Percentiles rank a stretch among this genome's conserved stretches.
phyloP scores from a whole-genome alignment of 108 stramenopile species.

The Aurantiochytrium sp. region DNA sequence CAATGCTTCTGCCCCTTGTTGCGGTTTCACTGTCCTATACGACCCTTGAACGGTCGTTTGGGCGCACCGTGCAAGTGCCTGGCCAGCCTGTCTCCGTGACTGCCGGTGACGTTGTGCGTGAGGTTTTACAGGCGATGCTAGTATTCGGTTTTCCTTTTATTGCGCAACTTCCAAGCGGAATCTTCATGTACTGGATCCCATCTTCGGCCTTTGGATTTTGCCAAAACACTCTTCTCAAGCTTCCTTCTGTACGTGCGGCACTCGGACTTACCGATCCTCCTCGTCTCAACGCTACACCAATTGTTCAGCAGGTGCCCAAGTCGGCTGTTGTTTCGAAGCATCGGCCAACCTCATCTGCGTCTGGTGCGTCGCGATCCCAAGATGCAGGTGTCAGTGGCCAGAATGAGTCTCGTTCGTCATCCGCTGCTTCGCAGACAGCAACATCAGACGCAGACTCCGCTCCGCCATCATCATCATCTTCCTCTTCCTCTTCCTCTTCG shows the following conservation, averaged over 20 bases:
- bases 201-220: neutral
- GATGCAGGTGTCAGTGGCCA: neutral
- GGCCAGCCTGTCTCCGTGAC: neutral
- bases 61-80: neutral
- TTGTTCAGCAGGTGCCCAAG: neutral
- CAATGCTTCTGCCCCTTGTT: neutral
- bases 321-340: neutral
- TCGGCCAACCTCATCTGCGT: neutral
- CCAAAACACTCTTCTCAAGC: neutral
- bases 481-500: neutral
- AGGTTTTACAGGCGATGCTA: neutral
- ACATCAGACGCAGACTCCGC: neutral
- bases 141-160: neutral
- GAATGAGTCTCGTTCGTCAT: no score
- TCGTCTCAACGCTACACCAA: neutral
- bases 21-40: neutral
- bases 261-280: neutral
- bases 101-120: neutral
- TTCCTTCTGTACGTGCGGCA: neutral
- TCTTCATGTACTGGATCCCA: slow-evolving; percentile 6
- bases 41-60: slow-evolving; percentile 10
- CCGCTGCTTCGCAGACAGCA: no score
- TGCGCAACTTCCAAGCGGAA: neutral
- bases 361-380: neutral
- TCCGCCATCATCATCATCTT: neutral